A percentile compares a stretch with the other conserved stretches of the same genome.
These are phyloP conservation scores for Cymodocea nodosa DNA, from an alignment of 116 monocot species.

Conservation along the genomic window DNA sequence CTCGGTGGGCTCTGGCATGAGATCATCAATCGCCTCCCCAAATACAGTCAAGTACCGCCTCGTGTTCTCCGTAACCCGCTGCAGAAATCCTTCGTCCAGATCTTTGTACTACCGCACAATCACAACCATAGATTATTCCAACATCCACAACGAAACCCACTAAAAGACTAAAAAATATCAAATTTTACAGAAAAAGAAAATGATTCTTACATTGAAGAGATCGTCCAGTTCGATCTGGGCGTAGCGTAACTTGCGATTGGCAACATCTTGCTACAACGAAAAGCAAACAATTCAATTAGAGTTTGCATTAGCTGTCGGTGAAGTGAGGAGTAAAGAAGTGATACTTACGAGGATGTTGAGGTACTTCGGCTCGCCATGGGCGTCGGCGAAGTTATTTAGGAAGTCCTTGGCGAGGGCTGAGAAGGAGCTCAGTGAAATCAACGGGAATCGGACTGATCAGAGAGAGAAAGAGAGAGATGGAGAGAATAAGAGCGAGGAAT, in stretches of 20 bases:
- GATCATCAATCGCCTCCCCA: constrained; percentile 73
- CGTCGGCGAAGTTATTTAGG: constrained; percentile 67
- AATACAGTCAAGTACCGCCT: constrained; percentile 70
- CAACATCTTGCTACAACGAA: constrained; percentile 68
- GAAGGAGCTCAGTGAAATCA: background rate
- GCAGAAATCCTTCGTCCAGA: constrained; percentile 76
- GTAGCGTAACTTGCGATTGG: constrained; percentile 65
- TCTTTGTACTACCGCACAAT: constrained; percentile 62
- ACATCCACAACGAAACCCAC: background rate
- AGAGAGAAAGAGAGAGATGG: background rate
- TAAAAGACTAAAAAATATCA: too few species aligned
- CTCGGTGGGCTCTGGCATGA: constrained; percentile 88
- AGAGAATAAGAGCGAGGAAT: background rate
- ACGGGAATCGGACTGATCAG: constrained; percentile 3
- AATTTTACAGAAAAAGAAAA: too few species aligned
- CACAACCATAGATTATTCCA: background rate
- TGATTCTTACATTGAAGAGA: constrained; percentile 46
- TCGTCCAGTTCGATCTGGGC: constrained; percentile 95
- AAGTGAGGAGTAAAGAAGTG: background rate
- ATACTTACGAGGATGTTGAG: constrained; percentile 65
- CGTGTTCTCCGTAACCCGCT: constrained; percentile 81
- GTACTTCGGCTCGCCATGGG: constrained; percentile 77
- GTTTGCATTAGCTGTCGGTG: background rate
- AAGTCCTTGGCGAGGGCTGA: constrained; percentile 82
- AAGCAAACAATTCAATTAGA: background rate